phyloP scores from a whole-genome alignment of 78 protist species.

The Cavenderia fasciculata region DNA sequence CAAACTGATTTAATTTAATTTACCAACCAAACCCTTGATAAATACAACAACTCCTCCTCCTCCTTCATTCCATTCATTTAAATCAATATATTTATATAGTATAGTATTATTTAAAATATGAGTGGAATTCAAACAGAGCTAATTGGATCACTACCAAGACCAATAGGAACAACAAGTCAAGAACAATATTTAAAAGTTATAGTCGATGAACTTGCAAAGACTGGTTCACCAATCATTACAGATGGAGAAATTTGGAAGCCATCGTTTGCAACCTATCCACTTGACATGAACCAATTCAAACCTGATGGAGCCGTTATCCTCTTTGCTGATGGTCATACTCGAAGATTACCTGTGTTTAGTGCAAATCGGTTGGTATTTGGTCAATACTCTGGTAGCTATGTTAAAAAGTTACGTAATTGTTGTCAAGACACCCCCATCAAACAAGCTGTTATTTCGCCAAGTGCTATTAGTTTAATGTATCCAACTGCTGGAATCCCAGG shows the following conservation, averaged over 20 bases:
- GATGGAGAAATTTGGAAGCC: constrained; percentile 51
- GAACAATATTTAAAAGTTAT: not conserved
- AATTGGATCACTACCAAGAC: constrained; percentile 44
- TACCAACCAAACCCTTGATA: no score
- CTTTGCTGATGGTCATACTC: constrained; percentile 19
- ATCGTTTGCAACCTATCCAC: constrained; percentile 7
- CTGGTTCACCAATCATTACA: constrained; percentile 1
- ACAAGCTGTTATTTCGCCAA: constrained; percentile 25
- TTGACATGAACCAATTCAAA: not conserved
- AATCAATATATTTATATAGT: no score
- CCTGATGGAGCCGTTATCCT: constrained; percentile 5
- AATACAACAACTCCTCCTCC: no score
- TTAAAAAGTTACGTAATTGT: not conserved
- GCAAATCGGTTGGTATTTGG: not conserved
- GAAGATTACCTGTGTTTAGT: constrained; percentile 8
- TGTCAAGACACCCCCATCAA: not conserved
- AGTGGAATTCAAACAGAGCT: constrained; percentile 27
- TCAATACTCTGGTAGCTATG: not conserved
- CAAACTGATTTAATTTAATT: no score
- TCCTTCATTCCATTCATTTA: no score
- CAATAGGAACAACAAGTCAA: not conserved
- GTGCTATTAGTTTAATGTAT: constrained; percentile 19
- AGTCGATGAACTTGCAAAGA: not conserved
- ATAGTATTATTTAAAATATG: no score
- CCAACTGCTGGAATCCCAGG: not conserved